Percentiles rank a stretch among this genome's conserved stretches.
phyloP scores from a whole-genome alignment of 192 early-diverging fungal genomes.

The Spizellomyces punctatus region DNA sequence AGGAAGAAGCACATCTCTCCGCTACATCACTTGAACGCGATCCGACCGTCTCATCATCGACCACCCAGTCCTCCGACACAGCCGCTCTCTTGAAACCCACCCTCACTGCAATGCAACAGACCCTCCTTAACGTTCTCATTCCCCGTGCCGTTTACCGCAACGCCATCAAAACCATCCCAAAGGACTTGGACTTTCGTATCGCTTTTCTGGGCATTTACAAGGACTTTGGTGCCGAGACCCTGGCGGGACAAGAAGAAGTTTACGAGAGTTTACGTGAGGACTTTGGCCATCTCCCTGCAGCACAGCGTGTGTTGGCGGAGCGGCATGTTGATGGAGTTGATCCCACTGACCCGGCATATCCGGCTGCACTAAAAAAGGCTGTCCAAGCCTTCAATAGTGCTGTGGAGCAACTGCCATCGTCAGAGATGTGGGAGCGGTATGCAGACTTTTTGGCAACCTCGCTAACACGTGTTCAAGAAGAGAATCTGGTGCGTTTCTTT shows the following conservation, averaged over 20 bases:
- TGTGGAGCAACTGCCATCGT: slow-evolving; percentile 41
- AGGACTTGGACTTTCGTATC: slow-evolving; percentile 73
- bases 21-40: slow-evolving; percentile 1
- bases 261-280: slow-evolving; percentile 55
- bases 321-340: slow-evolving; percentile 55
- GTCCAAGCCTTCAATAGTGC: slow-evolving; percentile 57
- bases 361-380: slow-evolving; percentile 41
- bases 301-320: slow-evolving; percentile 56
- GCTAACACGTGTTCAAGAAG: slow-evolving; percentile 46
- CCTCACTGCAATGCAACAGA: slow-evolving; percentile 50
- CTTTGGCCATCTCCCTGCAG: slow-evolving; percentile 57
- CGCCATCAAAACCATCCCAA: slow-evolving; percentile 75
- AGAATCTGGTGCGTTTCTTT: slow-evolving; percentile 49
- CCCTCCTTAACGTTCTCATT: slow-evolving; percentile 65
- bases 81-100: slow-evolving; percentile 43
- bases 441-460: slow-evolving; percentile 61
- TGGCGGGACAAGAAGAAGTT: slow-evolving; percentile 45
- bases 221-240: slow-evolving; percentile 56
- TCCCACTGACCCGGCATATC: slow-evolving; percentile 46
- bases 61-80: slow-evolving; percentile 12
- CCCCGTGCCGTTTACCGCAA: slow-evolving; percentile 76
- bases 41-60: not conserved
- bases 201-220: slow-evolving; percentile 68
- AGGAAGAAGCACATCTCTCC: slow-evolving; percentile 7
- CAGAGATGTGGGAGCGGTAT: slow-evolving; percentile 67